phyloP scores from a whole-genome alignment of 495 filamentous ascomycete species.

The Apodospora peruviana region DNA sequence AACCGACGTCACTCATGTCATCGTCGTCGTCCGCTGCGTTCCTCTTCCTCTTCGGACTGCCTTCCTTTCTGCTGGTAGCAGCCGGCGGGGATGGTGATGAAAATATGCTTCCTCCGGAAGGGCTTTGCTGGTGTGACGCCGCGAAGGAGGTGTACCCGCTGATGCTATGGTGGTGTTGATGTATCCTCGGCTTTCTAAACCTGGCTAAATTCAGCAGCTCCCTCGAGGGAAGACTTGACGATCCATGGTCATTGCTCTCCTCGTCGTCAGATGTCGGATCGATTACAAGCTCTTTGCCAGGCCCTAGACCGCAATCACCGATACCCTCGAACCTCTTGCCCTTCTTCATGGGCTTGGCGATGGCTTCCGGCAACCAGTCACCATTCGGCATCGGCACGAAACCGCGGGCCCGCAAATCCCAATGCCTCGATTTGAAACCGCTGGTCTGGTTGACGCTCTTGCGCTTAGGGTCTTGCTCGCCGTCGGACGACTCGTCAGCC shows the following conservation, averaged over 20 bases:
- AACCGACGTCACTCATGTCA: not conserved
- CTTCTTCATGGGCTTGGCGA: conserved; percentile 27
- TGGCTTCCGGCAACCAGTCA: conserved; percentile 35
- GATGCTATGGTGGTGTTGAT: not conserved
- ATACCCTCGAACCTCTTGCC: conserved; percentile 16
- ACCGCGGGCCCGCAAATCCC: conserved; percentile 35
- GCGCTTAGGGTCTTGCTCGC: conserved; percentile 13
- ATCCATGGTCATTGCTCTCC: not conserved
- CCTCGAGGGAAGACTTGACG: not conserved
- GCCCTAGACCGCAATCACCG: conserved; percentile 18
- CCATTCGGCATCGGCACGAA: conserved; percentile 40
- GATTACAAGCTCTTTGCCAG: too few species aligned
- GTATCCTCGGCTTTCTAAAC: not conserved
- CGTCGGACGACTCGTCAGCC: conserved; percentile 13
- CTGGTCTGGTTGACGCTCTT: conserved; percentile 3
- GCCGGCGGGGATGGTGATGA: conserved; percentile 4
- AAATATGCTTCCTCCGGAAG: not conserved
- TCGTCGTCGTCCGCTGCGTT: not conserved
- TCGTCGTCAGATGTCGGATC: not conserved
- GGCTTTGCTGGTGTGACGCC: not conserved
- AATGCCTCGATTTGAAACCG: conserved; percentile 26
- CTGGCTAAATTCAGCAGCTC: conserved; percentile 1
- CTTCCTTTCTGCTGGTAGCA: not conserved
- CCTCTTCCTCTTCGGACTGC: conserved; percentile 9
- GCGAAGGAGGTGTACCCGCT: not conserved